Evolutionary conservation across 306 rosid genomes (phyloP), one percentile per base, ranked within the genome.

Genomic region (Ormosia semicastrata): DNA sequence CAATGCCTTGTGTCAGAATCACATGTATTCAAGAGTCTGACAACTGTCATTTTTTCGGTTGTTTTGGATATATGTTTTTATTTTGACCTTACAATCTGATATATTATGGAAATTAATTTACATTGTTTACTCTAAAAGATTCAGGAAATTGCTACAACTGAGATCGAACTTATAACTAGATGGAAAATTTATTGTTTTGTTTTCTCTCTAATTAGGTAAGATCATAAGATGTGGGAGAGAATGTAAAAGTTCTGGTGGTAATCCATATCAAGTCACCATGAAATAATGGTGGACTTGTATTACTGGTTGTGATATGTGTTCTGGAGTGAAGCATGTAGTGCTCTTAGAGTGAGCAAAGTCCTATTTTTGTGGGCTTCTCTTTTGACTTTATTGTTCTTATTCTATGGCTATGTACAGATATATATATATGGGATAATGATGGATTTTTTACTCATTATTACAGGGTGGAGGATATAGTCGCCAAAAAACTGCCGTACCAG

Each of bases 391-490:
- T n/a, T n/a, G 67, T 43, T 72, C 59, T 24, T 76, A 50, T 71
- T 54, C 56, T 64, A 2, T 47, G 54, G 33, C 39, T 65, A 7
- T 68, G 37, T 36, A 37, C 50, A 37, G 37, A 58, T n/a, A 47
- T 37, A 18, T 40, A 15, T 14, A 41, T 40, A 65, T 18, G 29
- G 14, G 14, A 60, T 59, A 50, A 57, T 39, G 17, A 64, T 88
- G 49, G 12, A 66, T 32, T 39, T 67, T 43, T 80, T 80, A 73
- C 52, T 71, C 66, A 30, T 75, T 64, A 40, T 67, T 77, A 71
- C 84, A 96, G 99, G 98, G 97, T 83, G 98, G 97, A 58, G 98
- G 98, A 66, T 76, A 62, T 56, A 64, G 85, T 77, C 87, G 85
- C 81, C 94, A 92, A 85, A 96, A 87, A 49, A 15, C 58, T 63